Evolutionary conservation across 192 early-diverging fungal genomes (phyloP).

Genomic region (Backusella mclennaniae): DNA sequence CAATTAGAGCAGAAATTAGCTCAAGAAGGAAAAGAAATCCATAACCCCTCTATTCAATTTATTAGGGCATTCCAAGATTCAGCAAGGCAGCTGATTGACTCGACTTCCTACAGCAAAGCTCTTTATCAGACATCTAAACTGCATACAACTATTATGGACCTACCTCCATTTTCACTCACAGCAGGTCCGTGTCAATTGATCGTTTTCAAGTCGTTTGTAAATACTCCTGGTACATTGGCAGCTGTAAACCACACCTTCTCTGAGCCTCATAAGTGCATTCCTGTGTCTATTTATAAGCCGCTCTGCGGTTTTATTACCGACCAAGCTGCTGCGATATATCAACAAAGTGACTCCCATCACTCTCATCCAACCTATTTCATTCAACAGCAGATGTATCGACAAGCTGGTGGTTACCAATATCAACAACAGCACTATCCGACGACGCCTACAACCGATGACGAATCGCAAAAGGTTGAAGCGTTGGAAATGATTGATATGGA

Average conservation of each 20-base stretch:
- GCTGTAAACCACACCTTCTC: conserved; percentile 24
- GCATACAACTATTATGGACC: conserved; percentile 21
- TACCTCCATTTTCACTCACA: conserved; percentile 29
- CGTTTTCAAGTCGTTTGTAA: conserved; percentile 26
- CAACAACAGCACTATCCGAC: neutral
- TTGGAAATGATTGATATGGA: conserved; percentile 6
- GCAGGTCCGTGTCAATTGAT: conserved; percentile 27
- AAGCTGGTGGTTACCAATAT: neutral
- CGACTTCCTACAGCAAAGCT: conserved; percentile 13
- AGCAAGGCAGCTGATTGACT: conserved; percentile 10
- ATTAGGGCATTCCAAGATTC: conserved; percentile 9
- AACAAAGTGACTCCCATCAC: neutral
- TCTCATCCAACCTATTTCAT: neutral
- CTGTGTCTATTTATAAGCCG: conserved; percentile 13
- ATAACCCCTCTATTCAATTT: neutral
- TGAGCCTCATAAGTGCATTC: conserved; percentile 20
- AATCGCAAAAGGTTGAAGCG: neutral
- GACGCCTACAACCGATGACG: neutral
- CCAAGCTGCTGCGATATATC: conserved; percentile 14
- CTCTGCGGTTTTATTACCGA: conserved; percentile 21
- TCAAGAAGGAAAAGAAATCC: neutral
- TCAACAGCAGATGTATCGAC: conserved; percentile 13
- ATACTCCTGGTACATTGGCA: conserved; percentile 15
- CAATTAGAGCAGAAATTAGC: conserved; percentile 6
- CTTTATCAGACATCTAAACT: conserved; percentile 18